A percentile compares a stretch with the other conserved stretches of the same genome.
phyloP scores from a whole-genome alignment of 2,329 filamentous ascomycete species.

The Hawksworthiomyces lignivorus region DNA sequence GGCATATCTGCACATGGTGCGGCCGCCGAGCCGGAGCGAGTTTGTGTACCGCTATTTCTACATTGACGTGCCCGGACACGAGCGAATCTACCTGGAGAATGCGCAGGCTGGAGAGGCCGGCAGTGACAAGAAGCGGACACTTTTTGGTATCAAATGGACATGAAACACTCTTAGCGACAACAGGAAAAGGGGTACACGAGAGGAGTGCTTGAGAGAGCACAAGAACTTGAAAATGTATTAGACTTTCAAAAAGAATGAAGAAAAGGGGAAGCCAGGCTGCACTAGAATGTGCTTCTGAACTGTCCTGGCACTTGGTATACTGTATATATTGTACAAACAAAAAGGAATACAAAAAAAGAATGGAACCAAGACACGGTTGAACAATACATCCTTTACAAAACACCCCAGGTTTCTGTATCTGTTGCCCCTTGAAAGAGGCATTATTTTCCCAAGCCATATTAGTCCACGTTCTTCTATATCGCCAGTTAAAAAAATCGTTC shows the following conservation, averaged over 20 bases:
- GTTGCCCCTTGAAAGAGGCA: too few species aligned
- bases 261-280: neutral
- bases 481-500: too few species aligned
- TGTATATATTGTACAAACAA: constrained; percentile 3
- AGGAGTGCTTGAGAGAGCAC: too few species aligned
- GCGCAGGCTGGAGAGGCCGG: constrained; percentile 33
- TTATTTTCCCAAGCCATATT: too few species aligned
- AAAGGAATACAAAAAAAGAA: neutral
- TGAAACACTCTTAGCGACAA: constrained; percentile 19
- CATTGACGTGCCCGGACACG: constrained; percentile 68
- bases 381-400: too few species aligned
- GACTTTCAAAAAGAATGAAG: constrained; percentile 5
- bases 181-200: neutral
- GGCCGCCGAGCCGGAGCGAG: constrained; percentile 53
- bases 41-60: constrained; percentile 75
- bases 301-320: neutral
- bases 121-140: constrained; percentile 34
- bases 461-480: too few species aligned
- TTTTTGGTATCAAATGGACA: constrained; percentile 57
- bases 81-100: constrained; percentile 59
- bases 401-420: too few species aligned
- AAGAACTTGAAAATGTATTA: too few species aligned
- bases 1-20: constrained; percentile 72
- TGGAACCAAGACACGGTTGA: neutral
- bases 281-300: neutral